Evolutionary conservation across 164 flowering plant species (phyloP).

Genomic region (Berberis vulgaris): DNA sequence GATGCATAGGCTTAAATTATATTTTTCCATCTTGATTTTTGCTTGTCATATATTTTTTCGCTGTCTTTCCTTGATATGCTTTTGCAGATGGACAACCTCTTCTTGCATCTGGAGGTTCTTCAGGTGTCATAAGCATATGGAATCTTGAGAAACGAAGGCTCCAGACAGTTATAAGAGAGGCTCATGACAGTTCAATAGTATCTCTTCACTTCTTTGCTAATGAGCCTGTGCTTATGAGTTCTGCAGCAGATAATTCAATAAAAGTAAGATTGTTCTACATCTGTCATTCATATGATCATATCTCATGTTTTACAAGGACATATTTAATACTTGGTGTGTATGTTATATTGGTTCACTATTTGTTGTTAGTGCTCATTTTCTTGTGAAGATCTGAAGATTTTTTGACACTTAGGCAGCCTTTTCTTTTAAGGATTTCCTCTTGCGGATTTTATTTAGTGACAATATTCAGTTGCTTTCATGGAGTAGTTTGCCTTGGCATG

Average conservation of each 20-base stretch:
- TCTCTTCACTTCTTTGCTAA: constrained; percentile 87
- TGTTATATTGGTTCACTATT: too few species aligned
- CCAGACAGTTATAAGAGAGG: constrained; percentile 79
- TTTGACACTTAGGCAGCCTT: too few species aligned
- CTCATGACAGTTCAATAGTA: constrained; percentile 75
- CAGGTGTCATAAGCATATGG: constrained; percentile 97
- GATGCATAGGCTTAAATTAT: too few species aligned
- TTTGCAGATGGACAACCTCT: constrained; percentile 85
- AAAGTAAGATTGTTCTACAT: constrained; percentile 34
- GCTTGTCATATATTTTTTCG: neutral
- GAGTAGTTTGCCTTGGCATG: too few species aligned
- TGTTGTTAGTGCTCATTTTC: too few species aligned
- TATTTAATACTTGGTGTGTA: neutral
- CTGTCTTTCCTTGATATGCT: constrained; percentile 2
- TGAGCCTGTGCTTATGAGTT: constrained; percentile 96
- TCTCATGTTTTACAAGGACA: neutral
- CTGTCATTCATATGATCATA: neutral
- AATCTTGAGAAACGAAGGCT: constrained; percentile 92
- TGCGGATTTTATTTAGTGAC: too few species aligned
- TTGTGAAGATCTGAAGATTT: too few species aligned
- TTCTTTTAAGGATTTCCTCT: too few species aligned
- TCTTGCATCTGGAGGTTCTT: constrained; percentile 94
- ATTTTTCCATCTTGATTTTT: too few species aligned
- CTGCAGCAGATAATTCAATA: constrained; percentile 84
- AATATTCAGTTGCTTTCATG: neutral